Base-by-base conservation (phyloP, 1,139 yeast genomes). In the Saccharomyces pastorianus region DNA sequence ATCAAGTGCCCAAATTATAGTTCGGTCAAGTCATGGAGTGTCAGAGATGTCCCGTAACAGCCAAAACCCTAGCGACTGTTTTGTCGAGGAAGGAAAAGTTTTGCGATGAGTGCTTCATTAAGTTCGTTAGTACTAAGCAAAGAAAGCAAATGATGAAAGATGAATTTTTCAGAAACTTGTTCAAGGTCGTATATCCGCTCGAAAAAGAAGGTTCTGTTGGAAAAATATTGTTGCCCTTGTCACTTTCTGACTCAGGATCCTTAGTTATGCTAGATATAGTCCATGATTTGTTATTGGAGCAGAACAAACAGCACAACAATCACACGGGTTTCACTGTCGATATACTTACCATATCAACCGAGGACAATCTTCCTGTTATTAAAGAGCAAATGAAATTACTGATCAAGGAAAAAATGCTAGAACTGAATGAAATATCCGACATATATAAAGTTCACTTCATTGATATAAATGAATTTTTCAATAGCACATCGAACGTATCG, bases 71-170 rank as follows among this genome's bases (percentile, higher is more conserved):
- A 0, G 81, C 88, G 0, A 74, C 73, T 2, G 68, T 84, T 6
- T 64, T 74, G 0, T 79, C 91, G 1, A 73, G 96, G 59, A 85
- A 85, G 60, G 96, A 89, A 65, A 68, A 73, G 8, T 85, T 86
- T 58, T 88, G 96, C 69, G 67, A 75, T 48, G 64, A 65, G 13
- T 91, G 98, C 68, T 90, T 88, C 61, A 67, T 79, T 28, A 75
- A 84, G 57, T 90, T 88, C 63, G 76, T 90, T 41, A 76, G 86
- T 57, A 84, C 89, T 28, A 90, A 89, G 66, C 91, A 88, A 69
- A 76, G 96, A 58, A 86, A 85, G 65, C 85, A 79, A 64, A 83
- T 91, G 88, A 82, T 89, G 86, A 74, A 73, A 46, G 79, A 77
- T 59, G 91, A 86, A 28, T 79, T 76, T 54, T 88, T 79, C 71